Conservation (phyloP, 441 rosid species). For the Populus tomentosa region DNA sequence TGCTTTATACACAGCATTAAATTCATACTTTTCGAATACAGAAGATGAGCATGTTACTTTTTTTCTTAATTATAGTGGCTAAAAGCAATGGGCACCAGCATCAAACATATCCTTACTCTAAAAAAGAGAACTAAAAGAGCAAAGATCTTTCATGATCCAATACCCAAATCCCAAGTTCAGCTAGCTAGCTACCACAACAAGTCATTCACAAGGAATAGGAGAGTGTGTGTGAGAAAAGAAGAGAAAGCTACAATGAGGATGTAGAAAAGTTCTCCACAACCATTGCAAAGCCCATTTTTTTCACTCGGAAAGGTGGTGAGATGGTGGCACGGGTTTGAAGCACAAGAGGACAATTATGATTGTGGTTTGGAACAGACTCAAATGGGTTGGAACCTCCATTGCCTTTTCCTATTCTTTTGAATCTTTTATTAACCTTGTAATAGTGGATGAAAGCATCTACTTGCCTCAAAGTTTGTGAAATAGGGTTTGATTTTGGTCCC, state of each 20-base stretch:
- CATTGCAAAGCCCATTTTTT: conserved; percentile 13
- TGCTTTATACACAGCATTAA: background rate
- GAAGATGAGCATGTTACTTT: too few species aligned
- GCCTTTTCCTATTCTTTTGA: conserved; percentile 24
- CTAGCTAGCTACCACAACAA: conserved; percentile 21
- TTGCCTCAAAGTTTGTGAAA: conserved; percentile 40
- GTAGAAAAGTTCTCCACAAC: background rate
- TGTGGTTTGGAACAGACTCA: conserved; percentile 39
- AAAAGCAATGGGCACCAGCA: background rate
- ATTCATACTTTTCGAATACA: background rate
- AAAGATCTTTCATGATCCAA: background rate
- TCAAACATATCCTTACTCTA: background rate
- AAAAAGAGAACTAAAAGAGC: background rate
- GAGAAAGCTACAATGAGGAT: conserved; percentile 17
- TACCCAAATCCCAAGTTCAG: conserved; percentile 1
- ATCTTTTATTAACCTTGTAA: conserved; percentile 13
- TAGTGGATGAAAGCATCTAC: conserved; percentile 1
- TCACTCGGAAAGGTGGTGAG: conserved; percentile 14
- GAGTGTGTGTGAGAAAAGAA: conserved; percentile 24
- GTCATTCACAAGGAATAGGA: conserved; percentile 20
- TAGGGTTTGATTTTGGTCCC: conserved; percentile 24
- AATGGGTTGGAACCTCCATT: conserved; percentile 52
- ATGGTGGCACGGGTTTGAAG: conserved; percentile 35
- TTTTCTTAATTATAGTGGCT: background rate
- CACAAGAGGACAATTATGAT: conserved; percentile 55